Base-by-base conservation (phyloP, 805 yeast species). In the Metschnikowia henanensis region DNA sequence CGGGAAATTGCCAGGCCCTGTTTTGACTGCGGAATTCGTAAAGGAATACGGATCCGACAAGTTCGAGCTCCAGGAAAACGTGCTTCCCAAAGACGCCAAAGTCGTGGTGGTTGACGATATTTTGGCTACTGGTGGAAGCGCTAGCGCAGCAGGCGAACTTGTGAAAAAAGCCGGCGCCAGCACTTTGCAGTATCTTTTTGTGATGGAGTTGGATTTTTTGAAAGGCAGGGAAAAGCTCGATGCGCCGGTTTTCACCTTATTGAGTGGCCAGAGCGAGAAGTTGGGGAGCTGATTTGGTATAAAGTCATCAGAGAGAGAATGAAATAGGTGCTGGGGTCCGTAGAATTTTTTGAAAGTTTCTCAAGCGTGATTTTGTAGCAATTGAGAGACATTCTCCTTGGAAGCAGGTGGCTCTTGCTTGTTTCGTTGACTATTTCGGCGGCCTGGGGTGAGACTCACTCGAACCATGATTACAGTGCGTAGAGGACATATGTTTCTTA, bases 101-200 rank as follows among this genome's bases (percentile, higher is more conserved):
- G 94, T 94, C 22, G 72, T 92, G 30, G 77, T 94, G 52, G 95
- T 94, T 30, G 99, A 94, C 67, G 99, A 94, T 61, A 90, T 94
- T 58, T 85, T 94, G 63, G 99, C 99, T 38, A 94, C 99, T 30
- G 98, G 98, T 50, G 99, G 99, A 30, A 85, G 95, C 56, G 99
- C 99, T 20, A 69, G 72, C 43, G 97, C 95, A 47, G 98, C 98
- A 32, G 97, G 96, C 47, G 84, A 88, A 60, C 77, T 94, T 52
- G 85, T 89, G 39, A 52, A 55, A 40, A 70, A 77, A 64, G 75
- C 83, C 49, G 81, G 83, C 44, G 96, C 84, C 49, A 77, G 83
- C 47, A 77, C 91, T 41, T 63, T 84, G 40, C 96, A 90, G 68
- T 94, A 81, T 65, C 72, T 84, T 52, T 94, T 94, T 61, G 88